Evolutionary conservation across 495 filamentous ascomycete genomes (phyloP).

Genomic region (Penicillium alfredii): DNA sequence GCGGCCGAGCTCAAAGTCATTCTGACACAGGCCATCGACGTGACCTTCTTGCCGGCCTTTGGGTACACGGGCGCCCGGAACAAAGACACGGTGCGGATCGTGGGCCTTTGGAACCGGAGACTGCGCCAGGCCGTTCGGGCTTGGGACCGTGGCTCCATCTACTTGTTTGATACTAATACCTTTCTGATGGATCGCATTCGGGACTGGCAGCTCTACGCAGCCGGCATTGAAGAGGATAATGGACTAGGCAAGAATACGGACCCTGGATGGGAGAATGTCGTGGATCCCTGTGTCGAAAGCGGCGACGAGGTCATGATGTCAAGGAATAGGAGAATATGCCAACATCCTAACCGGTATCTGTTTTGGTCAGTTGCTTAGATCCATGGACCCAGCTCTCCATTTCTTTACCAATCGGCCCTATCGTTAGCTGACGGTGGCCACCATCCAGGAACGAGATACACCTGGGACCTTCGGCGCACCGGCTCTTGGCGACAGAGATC

Average conservation of each 20-base stretch:
- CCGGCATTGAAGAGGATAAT: conserved; percentile 37
- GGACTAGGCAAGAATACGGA: conserved; percentile 36
- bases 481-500: conserved; percentile 43
- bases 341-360: conserved; percentile 43
- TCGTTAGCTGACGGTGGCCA: conserved; percentile 5
- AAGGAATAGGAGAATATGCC: conserved; percentile 32
- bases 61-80: conserved; percentile 22
- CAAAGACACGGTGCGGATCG: conserved; percentile 37
- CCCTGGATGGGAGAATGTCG: conserved; percentile 38
- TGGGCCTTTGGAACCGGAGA: conserved; percentile 43
- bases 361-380: conserved; percentile 48
- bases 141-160: conserved; percentile 41
- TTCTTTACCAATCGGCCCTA: background rate
- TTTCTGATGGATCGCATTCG: conserved; percentile 47
- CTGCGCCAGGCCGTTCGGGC: conserved; percentile 31
- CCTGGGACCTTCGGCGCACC: conserved; percentile 44
- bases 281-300: conserved; percentile 30
- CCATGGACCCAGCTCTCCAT: no score
- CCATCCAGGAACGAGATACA: conserved; percentile 46
- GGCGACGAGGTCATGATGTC: conserved; percentile 31
- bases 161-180: conserved; percentile 46
- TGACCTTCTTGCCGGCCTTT: conserved; percentile 47
- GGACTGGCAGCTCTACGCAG: conserved; percentile 38
- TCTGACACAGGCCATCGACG: conserved; percentile 44
- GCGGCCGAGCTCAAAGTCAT: conserved; percentile 41